These are phyloP conservation scores for Paradendryphiella salina DNA, from an alignment of 2,329 filamentous ascomycete genomes.

Conservation along the genomic window DNA sequence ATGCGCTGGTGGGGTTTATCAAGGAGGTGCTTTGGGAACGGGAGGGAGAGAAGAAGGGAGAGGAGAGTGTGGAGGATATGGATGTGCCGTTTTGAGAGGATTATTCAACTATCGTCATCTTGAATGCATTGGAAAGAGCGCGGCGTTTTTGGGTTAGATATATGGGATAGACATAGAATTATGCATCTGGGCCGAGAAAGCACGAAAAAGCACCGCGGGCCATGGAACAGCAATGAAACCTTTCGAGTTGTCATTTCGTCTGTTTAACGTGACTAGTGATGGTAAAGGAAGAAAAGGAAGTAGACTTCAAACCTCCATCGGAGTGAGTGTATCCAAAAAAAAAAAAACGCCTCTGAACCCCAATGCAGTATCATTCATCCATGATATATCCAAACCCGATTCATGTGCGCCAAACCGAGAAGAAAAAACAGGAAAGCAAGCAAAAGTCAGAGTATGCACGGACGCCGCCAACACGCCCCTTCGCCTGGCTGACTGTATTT, in stretches of 20 bases:
- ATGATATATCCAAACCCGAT: neutral
- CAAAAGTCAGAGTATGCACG: constrained; percentile 1
- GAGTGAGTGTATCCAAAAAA: constrained; percentile 1
- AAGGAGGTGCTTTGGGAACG: constrained; percentile 54
- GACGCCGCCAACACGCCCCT: neutral
- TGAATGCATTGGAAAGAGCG: neutral
- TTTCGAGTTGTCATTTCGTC: constrained; percentile 1
- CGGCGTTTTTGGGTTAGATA: neutral
- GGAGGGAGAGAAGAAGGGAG: constrained; percentile 44
- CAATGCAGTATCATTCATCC: constrained; percentile 12
- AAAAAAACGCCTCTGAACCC: constrained; percentile 1
- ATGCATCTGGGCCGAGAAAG: neutral
- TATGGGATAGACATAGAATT: neutral
- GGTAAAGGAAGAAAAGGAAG: neutral
- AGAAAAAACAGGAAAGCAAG: neutral
- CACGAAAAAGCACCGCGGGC: neutral
- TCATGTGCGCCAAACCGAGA: neutral
- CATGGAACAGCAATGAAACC: neutral
- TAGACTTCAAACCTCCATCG: neutral
- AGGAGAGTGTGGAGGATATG: constrained; percentile 68
- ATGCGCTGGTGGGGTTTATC: constrained; percentile 74
- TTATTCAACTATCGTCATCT: neutral
- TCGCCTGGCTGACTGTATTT: constrained; percentile 29
- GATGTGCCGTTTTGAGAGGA: constrained; percentile 63
- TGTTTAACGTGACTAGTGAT: neutral